Base-by-base conservation (phyloP, 768 basidiomycete genomes). In the Lactarius tabidus region DNA sequence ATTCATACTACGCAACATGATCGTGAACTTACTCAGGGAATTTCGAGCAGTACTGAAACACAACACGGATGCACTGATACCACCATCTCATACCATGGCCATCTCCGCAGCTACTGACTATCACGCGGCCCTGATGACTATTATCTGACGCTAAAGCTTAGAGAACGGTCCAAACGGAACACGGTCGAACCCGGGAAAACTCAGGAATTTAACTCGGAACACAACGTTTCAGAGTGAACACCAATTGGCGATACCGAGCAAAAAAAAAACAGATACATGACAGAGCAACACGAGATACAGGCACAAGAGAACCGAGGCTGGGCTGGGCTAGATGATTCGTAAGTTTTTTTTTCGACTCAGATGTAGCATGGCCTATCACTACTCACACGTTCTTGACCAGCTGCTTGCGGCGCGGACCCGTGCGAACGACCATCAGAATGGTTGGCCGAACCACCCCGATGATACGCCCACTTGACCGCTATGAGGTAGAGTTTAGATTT, bases 371-470 rank as follows among this genome's bases (percentile, higher is more conserved):
- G 4, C 52, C 52, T 12, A 33, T 23, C 2, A 18, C 7, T 10
- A 56, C 64, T 31, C 38, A 60, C 64, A 26, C 36, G 7, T 51
- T 33, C 35, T 31, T 18, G 58, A 23, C 23, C 10, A n/a, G 54
- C 7, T 33, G 18, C 38, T 6, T 36, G 36, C 2, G 12, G 48
- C 59, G 38, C 45, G 45, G 29, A 61, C 36, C 36, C 45, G 17
- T 45, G 55, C 23, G 29, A 48, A 51, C 10, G 55, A 61, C 52
- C 29, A 48, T 23, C 45, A 51, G 59, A 26, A 48, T 57, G 43
- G 51, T 55, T 56, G 59, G 59, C 41, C 59, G 35, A 56, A 29
- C 43, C 59, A 61, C 36, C 29, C 59, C 36, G 51, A 61, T 33
- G 43, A 55, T 23, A 39, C 59, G 29, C 28, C 36, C 59, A 55